Base-by-base conservation (phyloP, 192 early-diverging fungal species). In the Gryganskiella cystojenkinii region DNA sequence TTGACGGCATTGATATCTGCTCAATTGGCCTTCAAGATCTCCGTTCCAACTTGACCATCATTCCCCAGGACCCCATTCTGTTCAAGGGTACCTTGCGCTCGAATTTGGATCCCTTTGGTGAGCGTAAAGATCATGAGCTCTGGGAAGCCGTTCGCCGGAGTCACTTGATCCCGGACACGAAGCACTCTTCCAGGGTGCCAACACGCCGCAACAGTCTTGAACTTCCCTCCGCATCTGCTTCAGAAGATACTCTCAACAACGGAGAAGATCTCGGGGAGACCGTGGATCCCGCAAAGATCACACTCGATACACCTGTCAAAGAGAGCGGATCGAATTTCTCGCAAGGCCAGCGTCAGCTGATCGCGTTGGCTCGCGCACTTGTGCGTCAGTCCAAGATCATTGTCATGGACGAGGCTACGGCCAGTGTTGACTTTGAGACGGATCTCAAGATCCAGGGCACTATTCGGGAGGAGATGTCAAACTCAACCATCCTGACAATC, bases 361-460 rank as follows among this genome's bases (percentile, higher is more conserved):
- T 94, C 25, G 88, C 89, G n/a, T 79, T 94, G 43, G 93, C 93
- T 3, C 89, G 93, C n/a, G 93, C 93, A 0, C 75, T 94, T 14
- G 85, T 94, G n/a, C 87, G 89, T 47, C 82, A 86, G 13, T 84
- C 89, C 35, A 80, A 81, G 58, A 79, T 84, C 40, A 89, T 96
- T 63, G 82, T 96, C 35, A 81, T 95, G 82, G 93, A 96, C 67
- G 95, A 96, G 71, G 95, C 96, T 0, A 98, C 97, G 0, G 93
- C 94, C 14, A 89, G 88, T 3, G 93, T 96, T 4, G 96, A 96
- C 69, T 89, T 90, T 78, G 88, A 91, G 57, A 95, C 94, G 0
- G 96, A 98, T 78, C 83, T 85, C 43, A 85, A 85, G 37, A 97
- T 98, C 75, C 96, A 98, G 79, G 72, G 80, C 25, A 95, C 95